Conservation (phyloP, 352 stramenopile genomes). For the Thraustochytrium sp. region DNA sequence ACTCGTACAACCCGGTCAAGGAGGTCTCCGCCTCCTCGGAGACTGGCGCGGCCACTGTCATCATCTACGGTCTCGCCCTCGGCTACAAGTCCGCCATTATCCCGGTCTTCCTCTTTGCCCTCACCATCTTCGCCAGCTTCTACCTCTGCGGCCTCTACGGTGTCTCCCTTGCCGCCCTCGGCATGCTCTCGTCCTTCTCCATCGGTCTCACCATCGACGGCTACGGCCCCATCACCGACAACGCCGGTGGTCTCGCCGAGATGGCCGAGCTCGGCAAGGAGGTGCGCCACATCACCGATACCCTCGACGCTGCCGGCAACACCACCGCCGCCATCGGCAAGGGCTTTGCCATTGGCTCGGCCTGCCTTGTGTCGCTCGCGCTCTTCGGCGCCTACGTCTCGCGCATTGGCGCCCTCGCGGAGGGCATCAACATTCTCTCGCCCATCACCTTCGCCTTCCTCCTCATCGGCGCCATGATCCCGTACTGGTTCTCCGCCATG, state of each 20-base stretch:
- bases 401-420: slow-evolving; percentile 32
- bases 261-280: slow-evolving; percentile 93
- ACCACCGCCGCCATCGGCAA: slow-evolving; percentile 99
- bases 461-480: slow-evolving; percentile 98
- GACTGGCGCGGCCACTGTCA: slow-evolving; percentile 97
- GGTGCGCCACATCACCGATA: slow-evolving; percentile 98
- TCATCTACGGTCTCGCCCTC: slow-evolving; percentile 98
- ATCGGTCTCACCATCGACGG: slow-evolving; percentile 98
- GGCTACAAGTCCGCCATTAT: slow-evolving; percentile 99
- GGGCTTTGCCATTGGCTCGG: slow-evolving; percentile 98
- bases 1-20: slow-evolving; percentile 89
- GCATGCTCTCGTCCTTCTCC: slow-evolving; percentile 96
- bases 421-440: slow-evolving; percentile 91
- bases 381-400: slow-evolving; percentile 92
- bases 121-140: slow-evolving; percentile 95
- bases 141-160: slow-evolving; percentile 94
- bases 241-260: slow-evolving; percentile 97
- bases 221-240: slow-evolving; percentile 98
- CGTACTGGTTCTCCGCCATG: slow-evolving; percentile 99
- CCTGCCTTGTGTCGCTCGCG: slow-evolving; percentile 93
- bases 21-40: slow-evolving; percentile 94
- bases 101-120: slow-evolving; percentile 93
- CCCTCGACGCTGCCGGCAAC: slow-evolving; percentile 97
- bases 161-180: slow-evolving; percentile 89
- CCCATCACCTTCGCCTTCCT: slow-evolving; percentile 96